Evolutionary conservation across 2,329 filamentous ascomycete species (phyloP).

Genomic region (Hymenoscyphus albidus): DNA sequence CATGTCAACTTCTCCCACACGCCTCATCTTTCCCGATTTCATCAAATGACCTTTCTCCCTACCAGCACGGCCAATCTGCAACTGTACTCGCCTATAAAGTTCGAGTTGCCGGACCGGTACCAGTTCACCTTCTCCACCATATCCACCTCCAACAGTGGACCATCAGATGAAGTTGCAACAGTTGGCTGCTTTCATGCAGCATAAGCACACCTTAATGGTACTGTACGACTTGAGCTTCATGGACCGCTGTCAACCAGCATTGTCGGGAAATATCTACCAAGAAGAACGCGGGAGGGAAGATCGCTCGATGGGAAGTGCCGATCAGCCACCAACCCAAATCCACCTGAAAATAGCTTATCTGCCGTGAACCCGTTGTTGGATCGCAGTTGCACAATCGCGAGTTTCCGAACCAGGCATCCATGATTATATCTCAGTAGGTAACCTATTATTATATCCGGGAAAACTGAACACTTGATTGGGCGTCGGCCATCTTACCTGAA

Average conservation of each 20-base stretch:
- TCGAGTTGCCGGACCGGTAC: not conserved
- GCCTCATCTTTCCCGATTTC: not conserved
- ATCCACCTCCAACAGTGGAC: not conserved
- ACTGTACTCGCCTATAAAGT: not conserved
- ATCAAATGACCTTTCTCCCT: not conserved
- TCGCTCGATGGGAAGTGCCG: not conserved
- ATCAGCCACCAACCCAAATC: not conserved
- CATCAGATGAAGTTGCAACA: not conserved
- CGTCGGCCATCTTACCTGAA: not conserved
- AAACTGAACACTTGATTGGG: not conserved
- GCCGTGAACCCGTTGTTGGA: not conserved
- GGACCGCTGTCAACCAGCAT: not conserved
- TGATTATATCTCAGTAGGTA: not conserved
- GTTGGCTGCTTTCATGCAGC: not conserved
- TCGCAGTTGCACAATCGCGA: not conserved
- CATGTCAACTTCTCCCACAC: not conserved
- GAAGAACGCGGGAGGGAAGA: not conserved
- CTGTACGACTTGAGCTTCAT: no score
- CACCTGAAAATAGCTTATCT: not conserved
- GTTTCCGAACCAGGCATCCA: not conserved
- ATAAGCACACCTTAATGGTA: not conserved
- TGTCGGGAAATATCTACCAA: not conserved
- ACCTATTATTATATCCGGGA: no score
- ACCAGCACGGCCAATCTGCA: not conserved
- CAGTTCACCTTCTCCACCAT: not conserved